phyloP scores from a whole-genome alignment of 257 asterid species.

The Solanum bulbocastanum region DNA sequence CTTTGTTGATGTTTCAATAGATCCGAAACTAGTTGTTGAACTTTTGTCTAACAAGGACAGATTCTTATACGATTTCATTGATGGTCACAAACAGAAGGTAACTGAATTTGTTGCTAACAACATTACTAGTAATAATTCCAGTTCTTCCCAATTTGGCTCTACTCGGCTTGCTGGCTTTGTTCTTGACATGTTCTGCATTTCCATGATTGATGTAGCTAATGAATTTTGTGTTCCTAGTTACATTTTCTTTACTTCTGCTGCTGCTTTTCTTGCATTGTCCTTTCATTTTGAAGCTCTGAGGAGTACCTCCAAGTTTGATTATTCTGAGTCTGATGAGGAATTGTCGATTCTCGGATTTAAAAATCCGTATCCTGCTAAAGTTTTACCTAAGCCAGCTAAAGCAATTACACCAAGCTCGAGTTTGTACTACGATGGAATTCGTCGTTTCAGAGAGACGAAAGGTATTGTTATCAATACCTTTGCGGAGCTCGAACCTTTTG shows the following conservation, averaged over 20 bases:
- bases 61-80: neutral
- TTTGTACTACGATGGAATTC: neutral
- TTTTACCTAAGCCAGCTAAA: constrained; percentile 5
- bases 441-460: constrained; percentile 1
- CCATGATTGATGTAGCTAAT: constrained; percentile 9
- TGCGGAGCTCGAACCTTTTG: constrained; percentile 25
- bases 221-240: constrained; percentile 9
- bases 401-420: neutral
- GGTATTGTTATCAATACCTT: constrained; percentile 46
- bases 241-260: neutral
- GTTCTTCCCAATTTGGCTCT: neutral
- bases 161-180: constrained; percentile 1
- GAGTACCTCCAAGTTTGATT: neutral
- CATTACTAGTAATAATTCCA: neutral
- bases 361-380: constrained; percentile 18
- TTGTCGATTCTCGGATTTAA: constrained; percentile 13
- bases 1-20: neutral
- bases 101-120: neutral
- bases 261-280: neutral
- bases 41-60: neutral
- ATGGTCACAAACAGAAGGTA: neutral
- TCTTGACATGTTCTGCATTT: neutral
- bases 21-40: neutral
- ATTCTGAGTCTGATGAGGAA: neutral
- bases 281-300: constrained; percentile 4